phyloP scores from a whole-genome alignment of 2,329 filamentous ascomycete genomes.

The Cladobotryum protrusum region DNA sequence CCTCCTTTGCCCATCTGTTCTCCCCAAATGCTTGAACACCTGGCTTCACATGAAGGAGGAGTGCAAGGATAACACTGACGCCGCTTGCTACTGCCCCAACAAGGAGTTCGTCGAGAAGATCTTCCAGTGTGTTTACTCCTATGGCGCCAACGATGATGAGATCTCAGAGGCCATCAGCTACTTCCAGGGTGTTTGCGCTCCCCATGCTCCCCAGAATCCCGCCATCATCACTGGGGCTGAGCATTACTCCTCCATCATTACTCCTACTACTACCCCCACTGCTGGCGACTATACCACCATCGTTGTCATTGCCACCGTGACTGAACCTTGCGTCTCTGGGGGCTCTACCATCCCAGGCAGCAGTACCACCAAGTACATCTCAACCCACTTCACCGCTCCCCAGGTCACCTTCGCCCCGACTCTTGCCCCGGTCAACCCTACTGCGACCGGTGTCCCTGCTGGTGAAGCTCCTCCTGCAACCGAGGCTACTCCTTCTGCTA shows the following conservation, averaged over 20 bases:
- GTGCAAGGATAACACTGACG: conserved; percentile 80
- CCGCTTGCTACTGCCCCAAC: conserved; percentile 80
- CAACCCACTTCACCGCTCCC: conserved; percentile 48
- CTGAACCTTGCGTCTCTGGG: conserved; percentile 44
- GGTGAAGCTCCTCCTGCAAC: conserved; percentile 19
- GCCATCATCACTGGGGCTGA: conserved; percentile 73
- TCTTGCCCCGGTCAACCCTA: conserved; percentile 19
- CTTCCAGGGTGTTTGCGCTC: conserved; percentile 87
- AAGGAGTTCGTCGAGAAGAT: conserved; percentile 69
- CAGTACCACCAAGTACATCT: conserved; percentile 42
- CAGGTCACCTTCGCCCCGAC: conserved; percentile 40
- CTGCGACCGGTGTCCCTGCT: conserved; percentile 34
- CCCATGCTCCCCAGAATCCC: conserved; percentile 70
- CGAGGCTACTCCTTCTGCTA: background rate
- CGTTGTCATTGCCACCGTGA: conserved; percentile 41
- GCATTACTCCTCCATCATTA: conserved; percentile 54
- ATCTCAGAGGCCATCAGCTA: conserved; percentile 68
- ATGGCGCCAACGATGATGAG: conserved; percentile 60
- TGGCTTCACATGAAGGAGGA: conserved; percentile 64
- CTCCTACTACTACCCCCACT: conserved; percentile 45
- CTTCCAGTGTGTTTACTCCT: conserved; percentile 73
- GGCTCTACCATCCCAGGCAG: conserved; percentile 41
- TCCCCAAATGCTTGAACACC: conserved; percentile 87
- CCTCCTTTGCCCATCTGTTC: conserved; percentile 59
- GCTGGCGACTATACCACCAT: conserved; percentile 44